Conservation (phyloP, 805 yeast genomes). For the Starmerella sirachaensis region DNA sequence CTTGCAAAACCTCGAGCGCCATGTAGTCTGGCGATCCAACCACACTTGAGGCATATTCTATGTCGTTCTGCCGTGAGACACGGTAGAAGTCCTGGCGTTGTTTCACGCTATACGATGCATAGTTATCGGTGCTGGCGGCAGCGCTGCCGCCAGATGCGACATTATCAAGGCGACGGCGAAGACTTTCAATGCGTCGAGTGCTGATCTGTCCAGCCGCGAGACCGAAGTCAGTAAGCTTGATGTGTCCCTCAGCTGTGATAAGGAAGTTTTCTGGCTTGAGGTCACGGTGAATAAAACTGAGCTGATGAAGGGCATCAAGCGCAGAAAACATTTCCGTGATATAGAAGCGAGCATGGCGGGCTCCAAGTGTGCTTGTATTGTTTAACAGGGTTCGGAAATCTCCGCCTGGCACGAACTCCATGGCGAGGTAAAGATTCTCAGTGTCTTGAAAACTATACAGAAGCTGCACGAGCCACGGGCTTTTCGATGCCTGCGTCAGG, state of each 20-base stretch:
- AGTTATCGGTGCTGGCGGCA: conserved; percentile 25
- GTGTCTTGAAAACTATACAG: conserved; percentile 91
- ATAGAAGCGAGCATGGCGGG: conserved; percentile 92
- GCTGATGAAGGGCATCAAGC: conserved; percentile 81
- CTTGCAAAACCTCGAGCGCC: conserved; percentile 96
- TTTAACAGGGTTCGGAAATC: conserved; percentile 90
- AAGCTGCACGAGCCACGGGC: conserved; percentile 91
- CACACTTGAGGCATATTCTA: conserved; percentile 83
- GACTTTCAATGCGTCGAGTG: conserved; percentile 81
- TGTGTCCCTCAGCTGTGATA: conserved; percentile 82
- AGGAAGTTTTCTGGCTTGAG: conserved; percentile 89
- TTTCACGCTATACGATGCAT: conserved; percentile 53
- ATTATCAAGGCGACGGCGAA: conserved; percentile 49
- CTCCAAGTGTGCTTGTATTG: conserved; percentile 83
- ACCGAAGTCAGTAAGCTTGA: conserved; percentile 91
- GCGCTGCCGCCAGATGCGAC: conserved; percentile 7
- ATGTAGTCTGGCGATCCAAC: conserved; percentile 98
- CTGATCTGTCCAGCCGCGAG: conserved; percentile 94
- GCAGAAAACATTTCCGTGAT: conserved; percentile 94
- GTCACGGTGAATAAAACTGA: conserved; percentile 95
- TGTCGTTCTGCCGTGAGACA: conserved; percentile 55
- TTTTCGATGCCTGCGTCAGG: conserved; percentile 75
- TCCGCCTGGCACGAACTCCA: conserved; percentile 99
- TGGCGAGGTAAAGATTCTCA: conserved; percentile 81
- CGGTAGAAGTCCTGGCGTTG: conserved; percentile 84